A percentile compares a stretch with the other conserved stretches of the same genome.
These are phyloP conservation scores for Solanum chacoense DNA, from an alignment of 305 asterid species.

Conservation along the genomic window DNA sequence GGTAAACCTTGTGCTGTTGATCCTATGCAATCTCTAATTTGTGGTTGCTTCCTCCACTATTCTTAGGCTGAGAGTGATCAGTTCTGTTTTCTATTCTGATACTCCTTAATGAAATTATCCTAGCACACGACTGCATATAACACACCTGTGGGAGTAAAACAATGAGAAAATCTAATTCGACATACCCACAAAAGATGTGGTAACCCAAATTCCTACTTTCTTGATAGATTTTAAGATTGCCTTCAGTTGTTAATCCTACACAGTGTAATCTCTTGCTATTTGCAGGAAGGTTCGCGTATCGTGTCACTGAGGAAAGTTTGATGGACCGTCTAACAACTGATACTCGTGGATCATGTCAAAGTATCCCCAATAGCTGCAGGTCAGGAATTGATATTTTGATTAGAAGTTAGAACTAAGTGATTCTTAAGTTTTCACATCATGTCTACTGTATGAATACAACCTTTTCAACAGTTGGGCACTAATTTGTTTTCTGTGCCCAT, in stretches of 20 bases:
- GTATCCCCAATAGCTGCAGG: slow-evolving; percentile 62
- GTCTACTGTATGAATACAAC: neutral
- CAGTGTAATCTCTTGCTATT: neutral
- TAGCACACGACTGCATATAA: neutral
- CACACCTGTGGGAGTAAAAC: neutral
- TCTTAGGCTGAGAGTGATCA: neutral
- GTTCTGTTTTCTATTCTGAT: neutral
- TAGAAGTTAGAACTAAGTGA: neutral
- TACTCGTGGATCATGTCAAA: slow-evolving; percentile 43
- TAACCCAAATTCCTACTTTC: neutral
- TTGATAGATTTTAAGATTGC: neutral
- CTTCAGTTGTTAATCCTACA: neutral
- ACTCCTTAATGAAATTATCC: neutral
- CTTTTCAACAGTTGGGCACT: neutral
- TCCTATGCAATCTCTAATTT: neutral
- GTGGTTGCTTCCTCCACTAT: neutral
- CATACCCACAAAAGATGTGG: neutral
- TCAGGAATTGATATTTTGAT: slow-evolving; percentile 7
- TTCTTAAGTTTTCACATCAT: neutral
- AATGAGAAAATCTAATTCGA: neutral
- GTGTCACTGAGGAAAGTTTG: slow-evolving; percentile 64
- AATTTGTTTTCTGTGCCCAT: neutral
- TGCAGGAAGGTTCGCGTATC: slow-evolving; percentile 58
- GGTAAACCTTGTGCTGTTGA: neutral
- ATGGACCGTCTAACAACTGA: slow-evolving; percentile 70